Conservation (phyloP, 2,329 filamentous ascomycete species). For the Paracorniculantispora psalliotae region DNA sequence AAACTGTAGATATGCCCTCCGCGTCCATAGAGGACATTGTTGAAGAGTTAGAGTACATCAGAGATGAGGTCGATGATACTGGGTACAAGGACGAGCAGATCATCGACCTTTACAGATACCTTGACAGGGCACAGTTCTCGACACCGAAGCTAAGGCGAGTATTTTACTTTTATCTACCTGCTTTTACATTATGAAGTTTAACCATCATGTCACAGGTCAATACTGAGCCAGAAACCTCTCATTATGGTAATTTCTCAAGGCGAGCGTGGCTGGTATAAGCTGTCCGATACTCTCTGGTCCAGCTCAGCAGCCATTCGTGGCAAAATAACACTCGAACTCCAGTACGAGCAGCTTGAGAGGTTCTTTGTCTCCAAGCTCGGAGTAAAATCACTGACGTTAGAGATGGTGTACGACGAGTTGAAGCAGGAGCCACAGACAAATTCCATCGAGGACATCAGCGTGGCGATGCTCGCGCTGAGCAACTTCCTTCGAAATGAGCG, state of each 20-base stretch:
- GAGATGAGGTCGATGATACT: background rate
- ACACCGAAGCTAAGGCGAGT: background rate
- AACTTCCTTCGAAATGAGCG: slow-evolving; percentile 22
- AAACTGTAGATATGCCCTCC: background rate
- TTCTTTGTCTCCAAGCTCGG: slow-evolving; percentile 28
- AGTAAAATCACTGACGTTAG: slow-evolving; percentile 24
- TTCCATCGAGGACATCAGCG: slow-evolving; percentile 23
- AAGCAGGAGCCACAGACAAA: slow-evolving; percentile 12
- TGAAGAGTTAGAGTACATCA: background rate
- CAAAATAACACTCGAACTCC: slow-evolving; percentile 22
- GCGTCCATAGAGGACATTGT: background rate
- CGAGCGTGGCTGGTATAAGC: slow-evolving; percentile 23
- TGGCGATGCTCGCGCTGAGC: slow-evolving; percentile 28
- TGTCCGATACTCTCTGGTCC: slow-evolving; percentile 30
- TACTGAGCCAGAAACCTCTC: slow-evolving; percentile 10
- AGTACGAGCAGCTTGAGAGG: slow-evolving; percentile 24
- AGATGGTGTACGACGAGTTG: slow-evolving; percentile 30
- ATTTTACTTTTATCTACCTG: too few species aligned
- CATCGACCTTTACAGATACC: background rate
- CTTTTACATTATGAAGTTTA: slow-evolving; percentile 16
- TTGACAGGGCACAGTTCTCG: background rate
- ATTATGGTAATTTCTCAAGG: slow-evolving; percentile 11
- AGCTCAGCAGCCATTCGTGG: slow-evolving; percentile 25
- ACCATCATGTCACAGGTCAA: too few species aligned
- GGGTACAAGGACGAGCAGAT: background rate